A percentile compares a stretch with the other conserved stretches of the same genome.
Evolutionary conservation across 352 stramenopile genomes (phyloP).

Genomic region (Globisporangium acanthophoron): DNA sequence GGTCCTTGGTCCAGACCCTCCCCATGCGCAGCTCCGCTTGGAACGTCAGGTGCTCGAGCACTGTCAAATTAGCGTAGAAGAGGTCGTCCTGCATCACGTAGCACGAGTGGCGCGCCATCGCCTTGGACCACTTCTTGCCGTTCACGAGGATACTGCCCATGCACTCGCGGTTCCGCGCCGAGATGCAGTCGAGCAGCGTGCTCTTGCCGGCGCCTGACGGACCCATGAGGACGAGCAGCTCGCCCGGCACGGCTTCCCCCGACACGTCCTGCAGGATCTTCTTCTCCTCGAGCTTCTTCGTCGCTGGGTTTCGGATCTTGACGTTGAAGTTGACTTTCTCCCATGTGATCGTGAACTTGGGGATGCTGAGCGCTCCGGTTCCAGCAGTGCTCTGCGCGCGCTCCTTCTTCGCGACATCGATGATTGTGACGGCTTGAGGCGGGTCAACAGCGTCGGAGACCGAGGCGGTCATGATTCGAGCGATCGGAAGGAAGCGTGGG

Average conservation of each 20-base stretch:
- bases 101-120: conserved; percentile 20
- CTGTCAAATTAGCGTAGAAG: conserved; percentile 76
- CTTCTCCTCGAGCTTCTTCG: conserved; percentile 24
- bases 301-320: conserved; percentile 21
- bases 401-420: conserved; percentile 13
- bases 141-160: conserved; percentile 46
- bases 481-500: not conserved
- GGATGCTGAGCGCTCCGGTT: conserved; percentile 17
- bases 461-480: conserved; percentile 1
- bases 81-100: conserved; percentile 89
- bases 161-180: conserved; percentile 39
- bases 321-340: conserved; percentile 24
- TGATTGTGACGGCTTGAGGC: not conserved
- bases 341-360: conserved; percentile 28
- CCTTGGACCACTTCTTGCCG: conserved; percentile 33
- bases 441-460: not conserved
- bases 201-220: conserved; percentile 36
- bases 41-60: conserved; percentile 82
- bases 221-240: conserved; percentile 35
- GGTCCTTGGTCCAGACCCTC: conserved; percentile 10
- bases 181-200: conserved; percentile 33
- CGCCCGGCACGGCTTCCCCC: conserved; percentile 21
- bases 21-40: conserved; percentile 65
- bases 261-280: conserved; percentile 36
- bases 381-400: conserved; percentile 23